Conservation (phyloP, 768 basidiomycete genomes). For the Pisolithus sp. region DNA sequence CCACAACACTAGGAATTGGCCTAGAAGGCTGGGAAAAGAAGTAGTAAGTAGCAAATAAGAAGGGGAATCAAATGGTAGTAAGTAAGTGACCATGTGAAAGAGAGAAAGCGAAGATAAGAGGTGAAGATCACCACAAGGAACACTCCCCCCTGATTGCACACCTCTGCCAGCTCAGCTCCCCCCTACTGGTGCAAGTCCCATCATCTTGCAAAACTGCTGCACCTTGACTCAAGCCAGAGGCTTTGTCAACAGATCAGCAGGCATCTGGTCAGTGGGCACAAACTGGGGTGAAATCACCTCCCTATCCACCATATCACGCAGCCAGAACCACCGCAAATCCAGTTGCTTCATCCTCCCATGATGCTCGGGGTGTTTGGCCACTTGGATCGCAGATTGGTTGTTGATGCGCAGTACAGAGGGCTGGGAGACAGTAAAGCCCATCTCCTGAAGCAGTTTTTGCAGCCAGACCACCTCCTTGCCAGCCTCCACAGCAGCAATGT, state of each 20-base stretch:
- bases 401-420: conserved; percentile 2
- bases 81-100: too few species aligned
- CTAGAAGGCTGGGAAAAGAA: too few species aligned
- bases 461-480: background rate
- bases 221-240: background rate
- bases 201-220: background rate
- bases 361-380: conserved; percentile 14
- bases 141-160: conserved; percentile 2
- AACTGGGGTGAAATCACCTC: conserved; percentile 4
- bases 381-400: conserved; percentile 9
- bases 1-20: too few species aligned
- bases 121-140: background rate
- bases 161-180: background rate
- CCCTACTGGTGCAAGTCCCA: background rate
- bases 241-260: conserved; percentile 28
- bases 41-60: too few species aligned
- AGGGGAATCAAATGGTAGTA: too few species aligned
- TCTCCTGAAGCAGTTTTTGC: background rate
- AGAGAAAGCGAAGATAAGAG: too few species aligned
- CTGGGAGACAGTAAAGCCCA: background rate
- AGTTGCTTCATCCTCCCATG: conserved; percentile 26
- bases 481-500: background rate
- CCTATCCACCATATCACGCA: conserved; percentile 1
- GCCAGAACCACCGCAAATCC: conserved; percentile 1
- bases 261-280: conserved; percentile 14